phyloP scores from a whole-genome alignment of 176 grass and related monocot species.

The Tillandsia leiboldiana region DNA sequence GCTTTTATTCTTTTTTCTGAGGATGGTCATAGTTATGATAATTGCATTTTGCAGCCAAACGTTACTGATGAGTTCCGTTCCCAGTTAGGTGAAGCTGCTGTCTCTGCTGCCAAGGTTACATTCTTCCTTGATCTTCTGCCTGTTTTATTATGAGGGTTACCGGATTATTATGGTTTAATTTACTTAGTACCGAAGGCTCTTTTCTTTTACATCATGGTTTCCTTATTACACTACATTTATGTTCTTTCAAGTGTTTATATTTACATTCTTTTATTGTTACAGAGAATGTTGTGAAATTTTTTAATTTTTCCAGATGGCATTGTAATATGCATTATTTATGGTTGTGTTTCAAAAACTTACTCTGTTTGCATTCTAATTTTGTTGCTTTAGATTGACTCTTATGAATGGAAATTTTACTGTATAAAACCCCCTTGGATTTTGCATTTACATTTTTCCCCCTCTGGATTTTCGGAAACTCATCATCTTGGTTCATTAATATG shows the following conservation, averaged over 20 bases:
- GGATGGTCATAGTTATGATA: constrained; percentile 17
- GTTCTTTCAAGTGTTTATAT: not conserved
- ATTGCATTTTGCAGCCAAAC: constrained; percentile 55
- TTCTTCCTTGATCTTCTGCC: constrained; percentile 16
- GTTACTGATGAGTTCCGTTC: constrained; percentile 54
- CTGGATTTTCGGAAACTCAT: no score
- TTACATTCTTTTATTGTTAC: not conserved
- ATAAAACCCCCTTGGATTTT: no score
- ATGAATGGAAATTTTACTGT: no score
- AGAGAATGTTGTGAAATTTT: not conserved
- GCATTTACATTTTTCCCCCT: no score
- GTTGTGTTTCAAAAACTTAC: not conserved
- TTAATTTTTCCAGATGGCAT: not conserved
- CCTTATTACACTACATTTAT: not conserved
- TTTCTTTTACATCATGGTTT: not conserved
- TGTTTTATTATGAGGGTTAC: constrained; percentile 10
- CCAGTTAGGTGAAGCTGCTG: constrained; percentile 76
- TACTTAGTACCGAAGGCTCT: not conserved
- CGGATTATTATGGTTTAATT: constrained; percentile 7
- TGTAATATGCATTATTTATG: not conserved
- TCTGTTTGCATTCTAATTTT: not conserved
- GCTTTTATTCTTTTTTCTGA: constrained; percentile 7
- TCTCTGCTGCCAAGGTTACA: constrained; percentile 81
- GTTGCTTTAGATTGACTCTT: no score
- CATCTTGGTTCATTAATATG: no score